Percentiles rank a stretch among this genome's conserved stretches.
These are phyloP conservation scores for Termitomyces eurrhizus DNA, from an alignment of 768 basidiomycete genomes.

Conservation along the genomic window DNA sequence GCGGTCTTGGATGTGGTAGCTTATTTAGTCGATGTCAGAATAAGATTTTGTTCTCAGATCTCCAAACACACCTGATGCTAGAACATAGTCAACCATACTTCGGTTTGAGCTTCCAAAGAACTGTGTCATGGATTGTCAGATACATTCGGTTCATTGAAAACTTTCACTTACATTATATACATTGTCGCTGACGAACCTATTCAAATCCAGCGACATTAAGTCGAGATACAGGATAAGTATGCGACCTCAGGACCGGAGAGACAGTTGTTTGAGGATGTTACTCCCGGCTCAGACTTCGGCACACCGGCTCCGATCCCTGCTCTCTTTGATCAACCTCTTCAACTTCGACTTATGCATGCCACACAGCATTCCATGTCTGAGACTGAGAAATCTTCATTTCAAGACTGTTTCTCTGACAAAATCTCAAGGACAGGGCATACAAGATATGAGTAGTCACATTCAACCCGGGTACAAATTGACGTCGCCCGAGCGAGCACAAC, in stretches of 20 bases:
- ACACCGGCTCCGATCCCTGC: not conserved
- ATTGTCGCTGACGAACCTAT: slow-evolving; percentile 78
- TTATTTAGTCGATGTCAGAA: slow-evolving; percentile 20
- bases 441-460: not conserved
- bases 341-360: not conserved
- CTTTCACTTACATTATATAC: slow-evolving; percentile 53
- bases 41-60: slow-evolving; percentile 6
- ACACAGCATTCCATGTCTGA: not conserved
- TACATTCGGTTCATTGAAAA: not conserved
- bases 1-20: slow-evolving; percentile 84
- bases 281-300: not conserved
- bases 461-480: not conserved
- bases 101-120: slow-evolving; percentile 82
- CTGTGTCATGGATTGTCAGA: slow-evolving; percentile 31
- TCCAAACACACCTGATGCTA: slow-evolving; percentile 66
- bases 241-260: no score
- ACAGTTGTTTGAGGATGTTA: slow-evolving; percentile 4
- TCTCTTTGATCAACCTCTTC: no score
- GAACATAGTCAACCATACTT: slow-evolving; percentile 82
- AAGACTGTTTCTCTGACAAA: not conserved
- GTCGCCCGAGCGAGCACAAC: not conserved
- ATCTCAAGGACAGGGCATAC: not conserved
- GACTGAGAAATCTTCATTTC: not conserved
- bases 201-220: slow-evolving; percentile 58
- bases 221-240: not conserved